Conservation (phyloP, 208 protist species). For the Crithidia thermophila region DNA sequence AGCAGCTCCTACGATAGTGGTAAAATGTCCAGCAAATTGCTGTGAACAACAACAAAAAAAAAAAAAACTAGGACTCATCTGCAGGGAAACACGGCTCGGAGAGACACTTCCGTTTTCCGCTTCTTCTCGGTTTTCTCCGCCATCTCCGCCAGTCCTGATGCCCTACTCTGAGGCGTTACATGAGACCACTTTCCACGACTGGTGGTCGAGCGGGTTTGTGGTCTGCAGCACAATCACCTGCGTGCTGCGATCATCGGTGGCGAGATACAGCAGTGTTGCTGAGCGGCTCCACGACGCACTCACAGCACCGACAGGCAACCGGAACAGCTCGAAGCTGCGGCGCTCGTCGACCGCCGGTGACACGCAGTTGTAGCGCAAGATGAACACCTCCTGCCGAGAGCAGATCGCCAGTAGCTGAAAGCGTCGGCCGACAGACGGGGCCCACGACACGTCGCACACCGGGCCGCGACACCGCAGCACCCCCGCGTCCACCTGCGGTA, state of each 20-base stretch:
- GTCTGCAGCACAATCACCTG: slow-evolving; percentile 73
- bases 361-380: slow-evolving; percentile 83
- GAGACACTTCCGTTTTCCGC: not conserved
- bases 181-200: slow-evolving; percentile 73
- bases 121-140: too few species aligned
- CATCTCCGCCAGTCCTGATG: not conserved
- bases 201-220: slow-evolving; percentile 75
- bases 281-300: slow-evolving; percentile 84
- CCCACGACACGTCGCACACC: slow-evolving; percentile 80
- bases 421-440: slow-evolving; percentile 68
- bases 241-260: slow-evolving; percentile 54
- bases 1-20: too few species aligned
- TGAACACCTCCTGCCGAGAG: slow-evolving; percentile 70
- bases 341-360: slow-evolving; percentile 59
- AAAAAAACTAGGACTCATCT: not conserved
- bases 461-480: slow-evolving; percentile 44
- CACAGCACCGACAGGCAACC: slow-evolving; percentile 57
- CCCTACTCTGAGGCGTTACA: slow-evolving; percentile 20
- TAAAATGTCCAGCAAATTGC: not conserved
- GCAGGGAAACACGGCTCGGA: too few species aligned
- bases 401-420: slow-evolving; percentile 87
- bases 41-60: not conserved
- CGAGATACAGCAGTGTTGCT: slow-evolving; percentile 73
- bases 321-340: slow-evolving; percentile 71
- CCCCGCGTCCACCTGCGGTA: slow-evolving; percentile 31